Conservation (phyloP, 2,329 filamentous ascomycete species). For the Monilinia laxa region DNA sequence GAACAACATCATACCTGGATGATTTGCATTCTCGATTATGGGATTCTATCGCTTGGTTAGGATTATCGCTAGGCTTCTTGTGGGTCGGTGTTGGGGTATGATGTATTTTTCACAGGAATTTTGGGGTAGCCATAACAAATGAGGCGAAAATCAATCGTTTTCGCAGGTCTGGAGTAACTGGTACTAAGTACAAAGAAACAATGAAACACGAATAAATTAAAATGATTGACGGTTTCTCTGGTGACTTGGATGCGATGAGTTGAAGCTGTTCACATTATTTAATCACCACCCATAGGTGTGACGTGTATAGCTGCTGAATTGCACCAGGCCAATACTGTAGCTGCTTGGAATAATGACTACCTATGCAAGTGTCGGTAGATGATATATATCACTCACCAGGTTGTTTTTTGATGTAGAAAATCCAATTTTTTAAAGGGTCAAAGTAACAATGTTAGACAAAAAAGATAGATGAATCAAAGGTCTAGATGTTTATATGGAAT, state of each 20-base stretch:
- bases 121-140: not conserved
- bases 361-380: too few species aligned
- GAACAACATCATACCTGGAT: not conserved
- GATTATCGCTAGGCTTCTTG: not conserved
- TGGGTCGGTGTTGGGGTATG: not conserved
- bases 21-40: not conserved
- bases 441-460: too few species aligned
- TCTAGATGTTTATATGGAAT: too few species aligned
- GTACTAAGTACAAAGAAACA: constrained; percentile 5
- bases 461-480: too few species aligned
- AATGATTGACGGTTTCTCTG: not conserved
- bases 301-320: too few species aligned
- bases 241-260: not conserved
- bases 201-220: constrained; percentile 2
- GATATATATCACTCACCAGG: too few species aligned
- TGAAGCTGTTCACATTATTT: not conserved
- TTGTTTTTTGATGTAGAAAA: too few species aligned
- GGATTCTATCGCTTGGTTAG: not conserved
- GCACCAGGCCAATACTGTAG: too few species aligned
- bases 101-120: not conserved
- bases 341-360: too few species aligned
- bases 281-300: too few species aligned
- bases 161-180: constrained; percentile 6
- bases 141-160: constrained; percentile 19
- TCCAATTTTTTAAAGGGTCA: too few species aligned